Conservation (phyloP, 2,329 filamentous ascomycete genomes). For the Xylariaceae sp. region DNA sequence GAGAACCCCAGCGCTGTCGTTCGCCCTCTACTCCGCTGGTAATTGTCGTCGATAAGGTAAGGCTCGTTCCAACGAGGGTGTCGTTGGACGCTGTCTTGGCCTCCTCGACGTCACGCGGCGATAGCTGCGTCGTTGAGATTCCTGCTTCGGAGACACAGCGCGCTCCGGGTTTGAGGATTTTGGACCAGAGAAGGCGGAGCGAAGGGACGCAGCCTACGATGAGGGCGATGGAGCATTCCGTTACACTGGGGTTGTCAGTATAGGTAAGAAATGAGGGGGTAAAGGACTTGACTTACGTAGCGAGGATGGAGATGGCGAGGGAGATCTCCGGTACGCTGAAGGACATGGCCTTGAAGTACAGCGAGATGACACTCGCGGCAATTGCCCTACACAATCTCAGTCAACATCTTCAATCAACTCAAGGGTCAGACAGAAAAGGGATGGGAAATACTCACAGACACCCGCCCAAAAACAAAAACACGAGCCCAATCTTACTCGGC, state of each 20-base stretch:
- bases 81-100: conserved; percentile 5
- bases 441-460: conserved; percentile 8
- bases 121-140: not conserved
- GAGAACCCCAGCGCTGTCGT: too few species aligned
- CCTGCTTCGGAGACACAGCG: not conserved
- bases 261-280: too few species aligned
- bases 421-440: too few species aligned
- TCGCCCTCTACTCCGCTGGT: too few species aligned
- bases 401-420: too few species aligned
- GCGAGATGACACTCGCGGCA: conserved; percentile 13
- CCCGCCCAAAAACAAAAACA: conserved; percentile 16
- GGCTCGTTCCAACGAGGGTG: not conserved
- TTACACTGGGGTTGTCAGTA: not conserved
- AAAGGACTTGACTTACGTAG: conserved; percentile 11
- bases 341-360: conserved; percentile 14
- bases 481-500: conserved; percentile 13
- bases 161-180: conserved; percentile 11
- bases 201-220: conserved; percentile 20
- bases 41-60: too few species aligned
- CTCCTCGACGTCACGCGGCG: not conserved
- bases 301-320: conserved; percentile 15
- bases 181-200: conserved; percentile 18
- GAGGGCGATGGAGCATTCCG: conserved; percentile 16
- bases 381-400: too few species aligned
- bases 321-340: conserved; percentile 8